These are phyloP conservation scores for Quercus berberidifolia DNA, from an alignment of 306 rosid genomes.

Conservation along the genomic window DNA sequence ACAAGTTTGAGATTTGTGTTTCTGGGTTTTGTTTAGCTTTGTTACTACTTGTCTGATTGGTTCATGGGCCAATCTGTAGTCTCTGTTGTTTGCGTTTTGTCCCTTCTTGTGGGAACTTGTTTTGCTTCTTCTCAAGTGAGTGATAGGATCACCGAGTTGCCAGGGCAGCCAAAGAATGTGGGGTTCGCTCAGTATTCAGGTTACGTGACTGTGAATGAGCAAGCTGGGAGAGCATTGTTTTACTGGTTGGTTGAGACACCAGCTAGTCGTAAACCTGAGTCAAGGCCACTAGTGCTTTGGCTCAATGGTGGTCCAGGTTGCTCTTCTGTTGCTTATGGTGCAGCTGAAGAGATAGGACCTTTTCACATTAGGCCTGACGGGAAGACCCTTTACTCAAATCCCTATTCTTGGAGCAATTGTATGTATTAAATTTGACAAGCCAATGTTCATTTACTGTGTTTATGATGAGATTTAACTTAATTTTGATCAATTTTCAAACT, in stretches of 20 bases:
- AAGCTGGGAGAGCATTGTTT: conserved; percentile 81
- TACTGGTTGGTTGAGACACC: conserved; percentile 93
- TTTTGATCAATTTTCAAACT: conserved; percentile 15
- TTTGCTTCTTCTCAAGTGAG: conserved; percentile 50
- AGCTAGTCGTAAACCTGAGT: conserved; percentile 39
- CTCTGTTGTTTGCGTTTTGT: conserved; percentile 36
- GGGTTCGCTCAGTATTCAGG: conserved; percentile 86
- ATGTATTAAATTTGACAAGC: conserved; percentile 21
- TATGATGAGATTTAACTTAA: background rate
- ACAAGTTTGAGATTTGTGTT: background rate
- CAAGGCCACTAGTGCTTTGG: conserved; percentile 92
- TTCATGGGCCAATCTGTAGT: conserved; percentile 47
- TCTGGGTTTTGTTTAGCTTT: conserved; percentile 17
- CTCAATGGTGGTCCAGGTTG: conserved; percentile 99
- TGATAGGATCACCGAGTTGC: conserved; percentile 64
- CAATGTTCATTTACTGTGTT: background rate
- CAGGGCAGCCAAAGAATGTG: conserved; percentile 79
- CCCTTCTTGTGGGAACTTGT: conserved; percentile 42
- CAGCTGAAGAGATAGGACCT: conserved; percentile 95
- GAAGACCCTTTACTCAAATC: conserved; percentile 75
- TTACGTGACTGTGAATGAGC: conserved; percentile 75
- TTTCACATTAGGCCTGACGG: conserved; percentile 80
- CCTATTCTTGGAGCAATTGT: conserved; percentile 92
- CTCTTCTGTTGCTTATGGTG: conserved; percentile 94
- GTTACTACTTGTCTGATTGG: background rate